phyloP scores from a whole-genome alignment of 208 protist genomes.

The Leishmania tropica region DNA sequence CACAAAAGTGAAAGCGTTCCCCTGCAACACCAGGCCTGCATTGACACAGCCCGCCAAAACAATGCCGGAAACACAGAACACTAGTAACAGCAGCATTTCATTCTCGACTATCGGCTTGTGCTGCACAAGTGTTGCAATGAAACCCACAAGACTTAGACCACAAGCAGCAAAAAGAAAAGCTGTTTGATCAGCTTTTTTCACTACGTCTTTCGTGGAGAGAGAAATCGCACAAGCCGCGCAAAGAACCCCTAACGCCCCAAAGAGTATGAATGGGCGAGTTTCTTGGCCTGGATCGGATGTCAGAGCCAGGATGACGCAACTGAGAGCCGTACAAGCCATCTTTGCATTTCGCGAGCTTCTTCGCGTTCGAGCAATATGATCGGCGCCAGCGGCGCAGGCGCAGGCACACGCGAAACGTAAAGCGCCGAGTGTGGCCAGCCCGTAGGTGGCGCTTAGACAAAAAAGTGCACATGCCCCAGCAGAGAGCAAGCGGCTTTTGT shows the following conservation, averaged over 20 bases:
- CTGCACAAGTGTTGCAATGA: constrained; percentile 15
- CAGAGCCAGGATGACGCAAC: background rate
- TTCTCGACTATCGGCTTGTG: background rate
- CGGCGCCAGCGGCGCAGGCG: constrained; percentile 6
- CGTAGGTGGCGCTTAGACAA: constrained; percentile 14
- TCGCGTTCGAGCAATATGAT: constrained; percentile 12
- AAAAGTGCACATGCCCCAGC: constrained; percentile 12
- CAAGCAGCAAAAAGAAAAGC: constrained; percentile 13
- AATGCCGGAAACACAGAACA: constrained; percentile 4
- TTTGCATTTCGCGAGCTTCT: constrained; percentile 10
- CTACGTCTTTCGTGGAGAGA: constrained; percentile 6
- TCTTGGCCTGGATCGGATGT: constrained; percentile 11
- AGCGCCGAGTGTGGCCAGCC: constrained; percentile 20
- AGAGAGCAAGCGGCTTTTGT: constrained; percentile 9
- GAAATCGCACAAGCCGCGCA: constrained; percentile 7
- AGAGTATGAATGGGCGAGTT: background rate
- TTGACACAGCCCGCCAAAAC: background rate
- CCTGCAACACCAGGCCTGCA: constrained; percentile 4
- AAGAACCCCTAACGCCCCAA: constrained; percentile 7
- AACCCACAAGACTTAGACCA: constrained; percentile 12
- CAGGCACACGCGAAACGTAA: constrained; percentile 13
- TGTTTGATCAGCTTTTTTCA: constrained; percentile 13
- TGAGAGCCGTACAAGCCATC: constrained; percentile 5
- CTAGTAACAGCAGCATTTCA: constrained; percentile 17
- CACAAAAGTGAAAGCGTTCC: background rate